Evolutionary conservation across 805 yeast genomes (phyloP), one percentile per base, ranked within the genome.

Genomic region (Ogataea neopini): DNA sequence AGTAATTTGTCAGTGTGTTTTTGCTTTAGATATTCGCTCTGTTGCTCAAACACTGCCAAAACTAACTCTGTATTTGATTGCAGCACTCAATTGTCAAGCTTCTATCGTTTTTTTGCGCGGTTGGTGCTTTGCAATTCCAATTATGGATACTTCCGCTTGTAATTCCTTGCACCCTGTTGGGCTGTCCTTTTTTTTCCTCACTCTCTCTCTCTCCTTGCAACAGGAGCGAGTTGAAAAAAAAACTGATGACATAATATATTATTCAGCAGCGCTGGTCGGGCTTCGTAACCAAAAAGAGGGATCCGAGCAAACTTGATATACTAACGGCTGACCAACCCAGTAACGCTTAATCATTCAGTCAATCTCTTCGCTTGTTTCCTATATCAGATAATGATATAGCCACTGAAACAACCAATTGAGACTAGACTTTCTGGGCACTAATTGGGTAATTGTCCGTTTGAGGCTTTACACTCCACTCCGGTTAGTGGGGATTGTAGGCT

Each of bases 161-260:
- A 35, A 7, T 20, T 15, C 26, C 6, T 35, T 4, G 13, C 15
- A 37, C 25, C 29, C 17, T 37, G 40, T 37, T 37, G 40, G 40
- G 40, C 40, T 37, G 40, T 37, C 40, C 40, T 37, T 37, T 37
- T 37, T 37, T 37, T 37, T 35, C 17, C 15, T 29, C n/a, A n/a
- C n/a, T 36, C 14, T 36, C 22, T 18, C 18, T 11, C n/a, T n/a
- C 34, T 30, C 17, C 37, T 11, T 34, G 37, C 37, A 37, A 37
- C 40, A 37, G 40, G 29, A 37, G 29, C 19, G 40, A 22, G 29
- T 20, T 4, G 40, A 14, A 23, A 22, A 17, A 28, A 13, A 28
- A 25, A 25, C 28, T 28, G 30, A 10, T 37, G 13, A 22, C 14
- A 17, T 37, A 22, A 37, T 6, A 9, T 9, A 2, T 20, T 4